Conservation (phyloP, 2,329 filamentous ascomycete species). For the Seiridium cupressi region DNA sequence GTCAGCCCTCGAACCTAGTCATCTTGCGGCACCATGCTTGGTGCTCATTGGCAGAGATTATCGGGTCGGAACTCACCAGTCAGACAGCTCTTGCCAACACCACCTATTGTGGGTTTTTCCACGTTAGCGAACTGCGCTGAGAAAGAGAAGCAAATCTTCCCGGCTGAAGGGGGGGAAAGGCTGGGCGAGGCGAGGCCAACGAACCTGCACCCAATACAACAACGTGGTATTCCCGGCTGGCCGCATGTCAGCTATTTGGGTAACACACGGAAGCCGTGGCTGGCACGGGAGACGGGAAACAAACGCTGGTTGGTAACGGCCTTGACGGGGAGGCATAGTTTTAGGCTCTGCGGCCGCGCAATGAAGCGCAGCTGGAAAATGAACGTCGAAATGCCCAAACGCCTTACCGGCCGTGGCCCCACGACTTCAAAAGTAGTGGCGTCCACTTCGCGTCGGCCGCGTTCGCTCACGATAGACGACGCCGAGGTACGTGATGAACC, state of each 20-base stretch:
- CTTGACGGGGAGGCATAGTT: slow-evolving; percentile 25
- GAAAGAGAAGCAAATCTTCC: slow-evolving; percentile 8
- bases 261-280: slow-evolving; percentile 7
- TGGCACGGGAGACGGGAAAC: slow-evolving; percentile 16
- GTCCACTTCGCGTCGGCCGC: no score
- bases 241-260: slow-evolving; percentile 21
- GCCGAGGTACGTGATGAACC: no score
- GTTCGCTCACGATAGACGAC: no score
- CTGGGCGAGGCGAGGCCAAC: slow-evolving; percentile 24
- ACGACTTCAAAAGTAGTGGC: no score
- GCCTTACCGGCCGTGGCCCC: not conserved
- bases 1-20: not conserved
- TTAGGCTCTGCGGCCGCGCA: not conserved
- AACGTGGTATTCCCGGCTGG: slow-evolving; percentile 76
- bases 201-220: slow-evolving; percentile 78
- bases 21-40: not conserved
- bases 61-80: slow-evolving; percentile 60
- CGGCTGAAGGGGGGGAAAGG: slow-evolving; percentile 4
- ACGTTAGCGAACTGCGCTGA: slow-evolving; percentile 14
- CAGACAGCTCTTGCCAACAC: slow-evolving; percentile 89
- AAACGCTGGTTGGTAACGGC: slow-evolving; percentile 28
- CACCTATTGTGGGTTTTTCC: slow-evolving; percentile 52
- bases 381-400: no score
- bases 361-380: not conserved
- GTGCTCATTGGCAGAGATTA: not conserved